Evolutionary conservation across 257 asterid species (phyloP).

Genomic region (Gentiana macrophylla): DNA sequence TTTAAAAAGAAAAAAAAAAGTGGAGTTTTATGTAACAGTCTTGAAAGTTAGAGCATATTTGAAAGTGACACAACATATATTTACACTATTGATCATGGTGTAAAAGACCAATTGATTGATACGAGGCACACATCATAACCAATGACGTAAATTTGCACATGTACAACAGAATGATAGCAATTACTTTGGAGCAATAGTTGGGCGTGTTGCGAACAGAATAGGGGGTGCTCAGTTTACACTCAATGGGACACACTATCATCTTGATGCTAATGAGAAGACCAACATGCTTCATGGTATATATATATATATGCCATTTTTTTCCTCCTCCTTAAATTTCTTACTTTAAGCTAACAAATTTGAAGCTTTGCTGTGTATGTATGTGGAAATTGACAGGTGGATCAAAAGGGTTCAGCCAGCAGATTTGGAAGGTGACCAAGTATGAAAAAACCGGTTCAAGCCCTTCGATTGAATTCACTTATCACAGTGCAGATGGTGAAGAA

Average conservation of each 20-base stretch:
- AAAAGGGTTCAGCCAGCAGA: constrained; percentile 55
- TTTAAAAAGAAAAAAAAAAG: too few species aligned
- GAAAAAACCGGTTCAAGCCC: constrained; percentile 31
- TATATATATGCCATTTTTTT: neutral
- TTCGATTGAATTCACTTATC: constrained; percentile 42
- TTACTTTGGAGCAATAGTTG: constrained; percentile 67
- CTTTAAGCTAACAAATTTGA: neutral
- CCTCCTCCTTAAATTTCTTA: neutral
- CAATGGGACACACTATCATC: constrained; percentile 53
- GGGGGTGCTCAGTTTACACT: constrained; percentile 66
- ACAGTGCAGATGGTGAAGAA: constrained; percentile 73
- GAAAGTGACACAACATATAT: too few species aligned
- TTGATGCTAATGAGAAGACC: constrained; percentile 49
- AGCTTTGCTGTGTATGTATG: neutral
- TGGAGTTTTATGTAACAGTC: too few species aligned
- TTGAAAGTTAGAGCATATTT: too few species aligned
- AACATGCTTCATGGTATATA: constrained; percentile 68
- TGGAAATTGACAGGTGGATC: constrained; percentile 43
- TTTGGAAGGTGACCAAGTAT: constrained; percentile 54
- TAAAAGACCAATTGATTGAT: too few species aligned
- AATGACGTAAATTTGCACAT: too few species aligned
- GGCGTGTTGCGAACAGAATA: constrained; percentile 80
- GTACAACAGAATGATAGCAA: constrained; percentile 41
- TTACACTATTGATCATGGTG: too few species aligned
- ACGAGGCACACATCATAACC: too few species aligned